Percentiles rank a stretch among this genome's conserved stretches.
Conservation (phyloP, 164 flowering plant species). For the Magnolia changhungtana region DNA sequence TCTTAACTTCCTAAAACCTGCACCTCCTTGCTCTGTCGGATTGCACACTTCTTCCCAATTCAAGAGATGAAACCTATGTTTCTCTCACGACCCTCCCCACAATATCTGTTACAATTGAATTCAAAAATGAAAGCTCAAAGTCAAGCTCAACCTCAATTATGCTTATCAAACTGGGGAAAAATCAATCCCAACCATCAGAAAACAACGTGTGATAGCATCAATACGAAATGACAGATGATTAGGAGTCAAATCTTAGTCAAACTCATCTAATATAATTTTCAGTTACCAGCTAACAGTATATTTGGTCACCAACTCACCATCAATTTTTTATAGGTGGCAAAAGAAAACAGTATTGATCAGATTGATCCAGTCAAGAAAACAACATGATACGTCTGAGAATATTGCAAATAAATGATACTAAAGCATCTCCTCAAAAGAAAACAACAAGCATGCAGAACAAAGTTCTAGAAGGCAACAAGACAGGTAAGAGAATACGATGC, state of each 20-base stretch:
- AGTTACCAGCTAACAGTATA: neutral
- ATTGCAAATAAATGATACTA: no score
- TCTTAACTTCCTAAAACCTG: no score
- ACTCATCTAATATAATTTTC: neutral
- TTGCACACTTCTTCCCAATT: no score
- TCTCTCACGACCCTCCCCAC: no score
- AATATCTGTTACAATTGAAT: no score
- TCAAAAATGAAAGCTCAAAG: neutral
- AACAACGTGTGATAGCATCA: neutral
- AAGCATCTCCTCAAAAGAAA: neutral
- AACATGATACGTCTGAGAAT: no score
- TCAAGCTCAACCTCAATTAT: neutral
- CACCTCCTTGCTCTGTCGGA: no score
- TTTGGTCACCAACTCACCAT: neutral
- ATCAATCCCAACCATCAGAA: no score
- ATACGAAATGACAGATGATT: neutral
- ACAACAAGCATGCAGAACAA: neutral
- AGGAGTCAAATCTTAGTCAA: neutral
- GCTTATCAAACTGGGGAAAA: neutral
- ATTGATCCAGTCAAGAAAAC: neutral
- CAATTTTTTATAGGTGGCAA: neutral
- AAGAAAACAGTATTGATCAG: neutral
- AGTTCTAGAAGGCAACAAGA: neutral
- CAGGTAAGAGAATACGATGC: slow-evolving; percentile 16
- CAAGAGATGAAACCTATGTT: no score